Evolutionary conservation across 2,329 filamentous ascomycete species (phyloP).

Genomic region (Fusarium humuli): DNA sequence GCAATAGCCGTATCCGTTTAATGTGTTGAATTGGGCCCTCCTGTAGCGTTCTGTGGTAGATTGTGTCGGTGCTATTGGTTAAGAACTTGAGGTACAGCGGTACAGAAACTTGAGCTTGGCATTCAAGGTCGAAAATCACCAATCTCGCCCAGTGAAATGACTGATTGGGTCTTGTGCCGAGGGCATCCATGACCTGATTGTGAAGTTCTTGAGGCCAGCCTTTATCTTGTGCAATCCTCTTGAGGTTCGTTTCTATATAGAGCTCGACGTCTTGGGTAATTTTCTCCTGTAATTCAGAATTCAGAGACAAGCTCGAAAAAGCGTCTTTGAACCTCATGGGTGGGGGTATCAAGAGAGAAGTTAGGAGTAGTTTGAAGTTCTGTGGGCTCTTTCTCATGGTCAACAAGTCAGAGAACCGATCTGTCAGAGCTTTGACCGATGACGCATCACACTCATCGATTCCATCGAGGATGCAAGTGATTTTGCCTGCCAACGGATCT

Average conservation of each 20-base stretch:
- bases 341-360: background rate
- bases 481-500: background rate
- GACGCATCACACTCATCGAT: conserved; percentile 12
- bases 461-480: conserved; percentile 19
- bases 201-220: background rate
- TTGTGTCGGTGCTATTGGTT: background rate
- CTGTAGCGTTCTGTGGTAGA: conserved; percentile 3
- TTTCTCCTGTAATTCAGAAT: background rate
- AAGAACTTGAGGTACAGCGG: background rate
- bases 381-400: background rate
- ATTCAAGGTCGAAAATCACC: background rate
- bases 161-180: background rate
- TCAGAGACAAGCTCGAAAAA: background rate
- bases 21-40: background rate
- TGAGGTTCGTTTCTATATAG: background rate
- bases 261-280: background rate
- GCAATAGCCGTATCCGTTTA: background rate
- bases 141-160: conserved; percentile 9
- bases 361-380: conserved; percentile 4
- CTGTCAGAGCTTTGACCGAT: background rate
- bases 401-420: background rate
- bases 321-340: background rate
- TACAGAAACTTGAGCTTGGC: background rate
- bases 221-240: background rate
- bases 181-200: background rate